These are phyloP conservation scores for Aspergillus ibericus DNA, from an alignment of 2,329 filamentous ascomycete genomes.

Conservation along the genomic window DNA sequence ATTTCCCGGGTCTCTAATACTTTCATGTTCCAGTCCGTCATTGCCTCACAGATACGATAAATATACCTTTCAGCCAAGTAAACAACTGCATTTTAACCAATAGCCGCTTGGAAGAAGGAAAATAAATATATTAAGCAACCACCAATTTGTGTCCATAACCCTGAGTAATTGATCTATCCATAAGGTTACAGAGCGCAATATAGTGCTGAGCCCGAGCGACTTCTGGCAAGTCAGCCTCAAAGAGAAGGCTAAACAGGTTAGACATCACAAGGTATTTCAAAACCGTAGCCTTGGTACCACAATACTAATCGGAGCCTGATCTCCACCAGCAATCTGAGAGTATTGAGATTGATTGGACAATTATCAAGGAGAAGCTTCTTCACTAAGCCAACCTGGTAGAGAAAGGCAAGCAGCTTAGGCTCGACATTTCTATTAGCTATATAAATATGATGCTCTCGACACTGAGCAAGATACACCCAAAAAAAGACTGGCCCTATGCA, in stretches of 20 bases:
- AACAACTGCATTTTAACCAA: not conserved
- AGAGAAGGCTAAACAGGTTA: not conserved
- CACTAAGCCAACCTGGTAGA: not conserved
- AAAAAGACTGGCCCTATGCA: too few relatives aligned
- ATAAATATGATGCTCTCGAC: too few relatives aligned
- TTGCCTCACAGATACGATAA: too few relatives aligned
- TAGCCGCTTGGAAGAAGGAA: not conserved
- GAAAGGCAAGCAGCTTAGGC: not conserved
- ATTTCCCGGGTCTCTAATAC: too few relatives aligned
- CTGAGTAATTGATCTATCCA: not conserved
- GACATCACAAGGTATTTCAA: not conserved
- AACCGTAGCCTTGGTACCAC: not conserved
- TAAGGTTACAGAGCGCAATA: not conserved
- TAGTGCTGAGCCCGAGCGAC: not conserved
- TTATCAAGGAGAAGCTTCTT: not conserved
- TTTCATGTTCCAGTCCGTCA: too few relatives aligned
- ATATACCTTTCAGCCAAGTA: too few relatives aligned
- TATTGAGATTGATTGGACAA: not conserved
- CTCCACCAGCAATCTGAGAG: not conserved
- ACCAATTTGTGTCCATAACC: not conserved
- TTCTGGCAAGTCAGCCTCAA: not conserved
- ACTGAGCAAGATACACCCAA: too few relatives aligned
- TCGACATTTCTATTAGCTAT: not conserved
- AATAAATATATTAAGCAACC: not conserved
- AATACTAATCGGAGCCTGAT: not conserved